Evolutionary conservation across 331 rosid species (phyloP).

Genomic region (Arachis monticola): DNA sequence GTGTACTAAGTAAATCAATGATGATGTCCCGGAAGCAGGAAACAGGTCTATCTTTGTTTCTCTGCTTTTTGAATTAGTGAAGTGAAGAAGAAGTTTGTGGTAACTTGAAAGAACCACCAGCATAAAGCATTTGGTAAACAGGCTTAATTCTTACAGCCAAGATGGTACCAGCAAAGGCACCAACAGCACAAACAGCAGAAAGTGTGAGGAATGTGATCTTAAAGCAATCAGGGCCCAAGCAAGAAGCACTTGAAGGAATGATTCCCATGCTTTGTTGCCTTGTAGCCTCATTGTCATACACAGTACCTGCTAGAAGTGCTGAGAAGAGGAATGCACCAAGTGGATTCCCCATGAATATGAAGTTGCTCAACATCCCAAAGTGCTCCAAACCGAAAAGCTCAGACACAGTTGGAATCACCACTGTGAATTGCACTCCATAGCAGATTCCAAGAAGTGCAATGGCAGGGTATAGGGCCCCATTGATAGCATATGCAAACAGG

Average conservation of each 20-base stretch:
- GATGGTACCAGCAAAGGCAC: conserved; percentile 56
- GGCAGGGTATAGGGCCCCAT: conserved; percentile 62
- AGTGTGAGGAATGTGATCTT: conserved; percentile 65
- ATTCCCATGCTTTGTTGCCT: conserved; percentile 48
- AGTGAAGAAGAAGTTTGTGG: conserved; percentile 47
- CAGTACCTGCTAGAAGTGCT: conserved; percentile 69
- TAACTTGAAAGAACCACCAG: conserved; percentile 75
- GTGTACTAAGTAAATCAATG: conserved; percentile 3
- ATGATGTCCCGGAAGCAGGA: conserved; percentile 1
- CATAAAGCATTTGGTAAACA: conserved; percentile 74
- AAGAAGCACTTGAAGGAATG: conserved; percentile 46
- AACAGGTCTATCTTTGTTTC: neutral
- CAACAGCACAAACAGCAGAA: conserved; percentile 62
- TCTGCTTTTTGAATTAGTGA: conserved; percentile 29
- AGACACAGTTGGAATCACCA: conserved; percentile 79
- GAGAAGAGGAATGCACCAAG: conserved; percentile 81
- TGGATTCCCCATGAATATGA: conserved; percentile 72
- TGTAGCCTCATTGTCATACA: conserved; percentile 72
- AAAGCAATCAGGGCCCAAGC: conserved; percentile 74
- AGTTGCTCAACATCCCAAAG: conserved; percentile 68
- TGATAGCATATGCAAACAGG: conserved; percentile 66
- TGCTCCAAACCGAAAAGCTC: conserved; percentile 76
- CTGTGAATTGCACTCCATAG: conserved; percentile 75
- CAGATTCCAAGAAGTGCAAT: conserved; percentile 67
- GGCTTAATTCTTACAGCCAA: conserved; percentile 63